These are phyloP conservation scores for Pseudocercospora eumusae DNA, from an alignment of 2,329 filamentous ascomycete species.

Conservation along the genomic window DNA sequence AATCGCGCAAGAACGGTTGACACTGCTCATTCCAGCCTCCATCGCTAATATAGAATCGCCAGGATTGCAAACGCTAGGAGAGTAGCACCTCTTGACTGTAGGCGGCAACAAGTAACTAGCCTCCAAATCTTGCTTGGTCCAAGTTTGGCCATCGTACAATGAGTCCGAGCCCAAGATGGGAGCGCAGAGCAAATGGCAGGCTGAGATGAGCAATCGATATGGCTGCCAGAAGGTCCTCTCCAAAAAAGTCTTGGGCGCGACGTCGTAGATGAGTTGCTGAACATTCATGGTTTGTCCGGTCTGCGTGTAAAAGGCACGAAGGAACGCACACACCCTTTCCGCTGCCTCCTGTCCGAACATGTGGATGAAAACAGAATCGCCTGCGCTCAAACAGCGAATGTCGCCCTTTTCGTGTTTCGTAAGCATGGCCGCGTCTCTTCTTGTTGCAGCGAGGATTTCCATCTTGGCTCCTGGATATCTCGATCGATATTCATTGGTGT, in stretches of 20 bases:
- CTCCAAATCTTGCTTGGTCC: constrained; percentile 14
- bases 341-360: constrained; percentile 13
- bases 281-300: constrained; percentile 16
- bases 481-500: not conserved
- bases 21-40: not conserved
- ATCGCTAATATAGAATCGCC: not conserved
- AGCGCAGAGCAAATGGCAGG: not conserved
- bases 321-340: constrained; percentile 11
- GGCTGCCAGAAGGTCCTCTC: constrained; percentile 7
- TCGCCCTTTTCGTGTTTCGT: not conserved
- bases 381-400: not conserved
- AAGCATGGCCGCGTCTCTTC: not conserved
- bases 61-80: not conserved
- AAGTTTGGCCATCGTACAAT: constrained; percentile 13
- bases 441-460: not conserved
- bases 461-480: constrained; percentile 12
- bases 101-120: constrained; percentile 10
- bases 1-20: not conserved
- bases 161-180: not conserved
- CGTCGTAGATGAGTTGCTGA: constrained; percentile 14
- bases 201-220: constrained; percentile 9
- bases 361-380: constrained; percentile 11
- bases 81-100: not conserved
- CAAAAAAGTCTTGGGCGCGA: not conserved
- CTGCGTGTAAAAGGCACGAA: constrained; percentile 10